Evolutionary conservation across 208 protist genomes (phyloP).

Genomic region (Acanthamoeba polyphaga): DNA sequence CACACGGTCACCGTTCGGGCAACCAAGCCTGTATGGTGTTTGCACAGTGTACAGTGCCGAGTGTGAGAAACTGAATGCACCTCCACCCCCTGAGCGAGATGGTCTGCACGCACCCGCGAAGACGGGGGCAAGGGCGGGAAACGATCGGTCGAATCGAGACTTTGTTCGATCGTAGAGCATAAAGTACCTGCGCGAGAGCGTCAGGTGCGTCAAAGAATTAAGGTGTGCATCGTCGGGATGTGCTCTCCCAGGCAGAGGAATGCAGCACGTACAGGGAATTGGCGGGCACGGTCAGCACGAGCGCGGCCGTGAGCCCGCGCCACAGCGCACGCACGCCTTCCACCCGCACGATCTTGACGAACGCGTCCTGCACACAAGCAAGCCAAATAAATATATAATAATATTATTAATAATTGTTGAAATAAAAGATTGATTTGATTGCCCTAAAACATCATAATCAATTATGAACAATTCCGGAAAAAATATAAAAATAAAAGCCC

Average conservation of each 20-base stretch:
- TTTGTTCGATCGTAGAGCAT: conserved; percentile 83
- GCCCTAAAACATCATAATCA: too few species aligned
- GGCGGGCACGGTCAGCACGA: conserved; percentile 80
- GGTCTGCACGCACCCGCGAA: background rate
- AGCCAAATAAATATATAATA: background rate
- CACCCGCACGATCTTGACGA: conserved; percentile 75
- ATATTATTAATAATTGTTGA: background rate
- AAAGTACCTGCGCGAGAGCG: conserved; percentile 76
- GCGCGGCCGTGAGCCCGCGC: conserved; percentile 74
- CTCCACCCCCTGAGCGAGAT: background rate
- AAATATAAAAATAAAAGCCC: too few species aligned
- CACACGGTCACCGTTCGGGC: conserved; percentile 75
- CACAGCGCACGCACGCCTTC: conserved; percentile 79
- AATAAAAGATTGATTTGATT: too few species aligned
- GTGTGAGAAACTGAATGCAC: too few species aligned
- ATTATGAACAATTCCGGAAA: too few species aligned
- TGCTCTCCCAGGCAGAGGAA: background rate
- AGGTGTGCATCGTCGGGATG: background rate
- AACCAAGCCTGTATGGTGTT: conserved; percentile 4
- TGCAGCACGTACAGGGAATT: conserved; percentile 71
- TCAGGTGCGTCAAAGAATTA: background rate
- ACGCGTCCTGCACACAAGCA: conserved; percentile 59
- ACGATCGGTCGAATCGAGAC: conserved; percentile 23
- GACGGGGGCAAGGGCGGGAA: background rate
- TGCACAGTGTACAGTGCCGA: too few species aligned